A percentile compares a stretch with the other conserved stretches of the same genome.
These are phyloP conservation scores for Coleophoma cylindrospora DNA, from an alignment of 2,329 filamentous ascomycete species.

Conservation along the genomic window DNA sequence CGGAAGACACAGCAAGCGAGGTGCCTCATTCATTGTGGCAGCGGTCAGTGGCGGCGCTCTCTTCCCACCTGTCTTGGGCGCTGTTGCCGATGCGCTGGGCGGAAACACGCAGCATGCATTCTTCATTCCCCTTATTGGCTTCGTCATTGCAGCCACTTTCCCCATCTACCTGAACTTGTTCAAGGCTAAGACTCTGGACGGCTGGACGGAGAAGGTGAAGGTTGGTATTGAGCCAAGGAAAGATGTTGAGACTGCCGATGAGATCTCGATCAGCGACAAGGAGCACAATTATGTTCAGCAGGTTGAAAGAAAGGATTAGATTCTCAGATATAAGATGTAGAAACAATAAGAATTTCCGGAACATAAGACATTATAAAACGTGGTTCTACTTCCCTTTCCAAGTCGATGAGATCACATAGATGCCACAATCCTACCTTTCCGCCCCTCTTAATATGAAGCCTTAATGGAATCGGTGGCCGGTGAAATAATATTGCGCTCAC, in stretches of 20 bases:
- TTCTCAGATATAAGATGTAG: no score
- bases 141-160: slow-evolving; percentile 14
- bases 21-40: slow-evolving; percentile 68
- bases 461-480: no score
- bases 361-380: no score
- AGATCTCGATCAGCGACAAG: slow-evolving; percentile 1
- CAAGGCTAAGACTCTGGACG: slow-evolving; percentile 17
- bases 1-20: slow-evolving; percentile 73
- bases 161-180: slow-evolving; percentile 20
- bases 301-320: not conserved
- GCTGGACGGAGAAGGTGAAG: slow-evolving; percentile 21
- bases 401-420: no score
- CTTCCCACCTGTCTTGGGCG: slow-evolving; percentile 18
- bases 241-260: slow-evolving; percentile 12
- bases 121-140: slow-evolving; percentile 19
- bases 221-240: slow-evolving; percentile 13
- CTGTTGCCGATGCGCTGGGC: slow-evolving; percentile 14
- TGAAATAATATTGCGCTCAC: no score
- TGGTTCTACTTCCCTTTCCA: no score
- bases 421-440: no score
- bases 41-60: slow-evolving; percentile 19
- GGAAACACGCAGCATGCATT: slow-evolving; percentile 18
- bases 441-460: no score
- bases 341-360: no score
- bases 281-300: not conserved